Evolutionary conservation across 1,139 yeast species (phyloP), one percentile per base, ranked within the genome.

Genomic region (Candida dubliniensis): DNA sequence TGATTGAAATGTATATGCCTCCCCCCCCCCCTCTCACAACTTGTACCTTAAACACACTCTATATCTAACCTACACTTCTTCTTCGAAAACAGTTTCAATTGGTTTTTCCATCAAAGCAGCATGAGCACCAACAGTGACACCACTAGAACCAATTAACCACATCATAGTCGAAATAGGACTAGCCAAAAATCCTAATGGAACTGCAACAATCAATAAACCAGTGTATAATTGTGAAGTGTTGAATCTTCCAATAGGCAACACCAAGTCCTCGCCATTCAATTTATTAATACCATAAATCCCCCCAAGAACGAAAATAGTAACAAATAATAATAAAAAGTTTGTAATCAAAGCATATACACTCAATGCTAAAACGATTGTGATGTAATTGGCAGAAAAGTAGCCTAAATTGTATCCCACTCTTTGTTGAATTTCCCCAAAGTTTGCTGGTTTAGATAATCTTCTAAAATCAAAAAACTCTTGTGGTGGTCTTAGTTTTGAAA

Each of bases 61-160:
- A 10, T 33, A 11, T 34, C 27, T 27, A n/a, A 10, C 30, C 39
- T 62, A 73, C 40, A 73, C 78, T 61, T 87, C 90, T 64, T 89
- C 98, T 66, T 91, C 96, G 61, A 93, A 93, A 31, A 95, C 97
- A 38, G 96, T 87, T 72, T 93, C 99, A 57, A 95, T 90, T 37
- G 99, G 99, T 72, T 93, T 93, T 64, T 95, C 99, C 89, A 95
- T 82, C 54, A 95, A 79, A 11, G 95, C 71, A 44, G 99, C 98
- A 67, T 95, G 99, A 11, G 96, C 82, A 45, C 91, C 74, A 41
- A 95, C 93, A 40, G 86, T 70, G 43, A 90, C 95, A 35, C 87
- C 84, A 18, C 96, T 87, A 8, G 97, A 95, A 55, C 99, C 99
- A 61, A 95, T 82, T 57, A 95, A 79, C 99, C 99, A 95, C 81